A percentile compares a stretch with the other conserved stretches of the same genome.
phyloP scores from a whole-genome alignment of 805 yeast species.

The Metschnikowia corniflorae region DNA sequence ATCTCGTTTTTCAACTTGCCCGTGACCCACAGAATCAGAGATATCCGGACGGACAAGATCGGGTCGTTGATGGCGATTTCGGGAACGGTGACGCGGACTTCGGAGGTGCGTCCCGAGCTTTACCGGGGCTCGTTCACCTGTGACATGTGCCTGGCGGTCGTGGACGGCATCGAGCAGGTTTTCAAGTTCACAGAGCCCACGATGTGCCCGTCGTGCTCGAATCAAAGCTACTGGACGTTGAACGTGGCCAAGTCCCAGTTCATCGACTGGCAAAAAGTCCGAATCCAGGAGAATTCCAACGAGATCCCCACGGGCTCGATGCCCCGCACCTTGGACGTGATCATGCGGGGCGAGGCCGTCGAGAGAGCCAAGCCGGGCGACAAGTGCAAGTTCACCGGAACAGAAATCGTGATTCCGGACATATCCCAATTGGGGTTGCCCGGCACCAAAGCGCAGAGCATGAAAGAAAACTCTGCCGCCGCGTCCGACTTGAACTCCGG shows the following conservation, averaged over 20 bases:
- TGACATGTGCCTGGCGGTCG: constrained; percentile 78
- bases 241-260: constrained; percentile 81
- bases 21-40: constrained; percentile 77
- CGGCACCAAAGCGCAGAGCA: constrained; percentile 84
- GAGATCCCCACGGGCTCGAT: constrained; percentile 98
- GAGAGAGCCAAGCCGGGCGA: constrained; percentile 98
- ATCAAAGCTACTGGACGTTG: constrained; percentile 81
- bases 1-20: constrained; percentile 88
- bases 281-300: constrained; percentile 93
- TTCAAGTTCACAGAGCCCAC: constrained; percentile 95
- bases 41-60: constrained; percentile 81
- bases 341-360: constrained; percentile 88
- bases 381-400: constrained; percentile 88
- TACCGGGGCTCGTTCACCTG: constrained; percentile 84
- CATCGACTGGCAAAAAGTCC: constrained; percentile 93
- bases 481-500: constrained; percentile 78
- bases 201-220: constrained; percentile 84
- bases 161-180: constrained; percentile 87
- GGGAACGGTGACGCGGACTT: constrained; percentile 94
- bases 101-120: constrained; percentile 94
- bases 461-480: constrained; percentile 59
- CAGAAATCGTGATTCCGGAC: constrained; percentile 93
- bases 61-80: constrained; percentile 81
- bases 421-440: constrained; percentile 91
- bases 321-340: constrained; percentile 95